These are phyloP conservation scores for Biscutella auriculata DNA, from an alignment of 441 rosid genomes.

Conservation along the genomic window DNA sequence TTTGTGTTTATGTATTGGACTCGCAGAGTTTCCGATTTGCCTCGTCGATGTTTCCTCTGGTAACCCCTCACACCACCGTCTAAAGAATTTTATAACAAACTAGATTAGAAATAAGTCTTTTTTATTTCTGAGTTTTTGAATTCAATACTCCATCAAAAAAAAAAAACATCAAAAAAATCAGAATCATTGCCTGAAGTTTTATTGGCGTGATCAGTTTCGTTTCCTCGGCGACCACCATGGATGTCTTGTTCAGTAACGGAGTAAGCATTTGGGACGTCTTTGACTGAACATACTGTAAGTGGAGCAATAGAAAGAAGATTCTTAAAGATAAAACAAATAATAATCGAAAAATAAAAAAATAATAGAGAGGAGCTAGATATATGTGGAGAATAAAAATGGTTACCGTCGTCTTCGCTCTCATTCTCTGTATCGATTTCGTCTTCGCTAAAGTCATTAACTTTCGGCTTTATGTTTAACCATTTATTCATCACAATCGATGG, in stretches of 20 bases:
- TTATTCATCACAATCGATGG: conserved; percentile 95
- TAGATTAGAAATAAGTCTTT: not conserved
- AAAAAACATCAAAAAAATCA: not conserved
- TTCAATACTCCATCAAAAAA: no score
- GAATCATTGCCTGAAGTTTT: conserved; percentile 45
- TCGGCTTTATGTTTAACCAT: conserved; percentile 88
- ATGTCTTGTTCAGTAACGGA: conserved; percentile 21
- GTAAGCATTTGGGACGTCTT: conserved; percentile 28
- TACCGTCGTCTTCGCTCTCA: conserved; percentile 95
- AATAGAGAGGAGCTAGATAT: not conserved
- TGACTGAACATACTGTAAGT: conserved; percentile 49
- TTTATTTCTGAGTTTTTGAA: not conserved
- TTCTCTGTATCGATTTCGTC: conserved; percentile 83
- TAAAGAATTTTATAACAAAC: not conserved
- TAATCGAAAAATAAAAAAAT: not conserved
- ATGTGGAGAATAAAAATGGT: not conserved
- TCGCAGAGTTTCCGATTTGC: conserved; percentile 89
- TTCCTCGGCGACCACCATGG: conserved; percentile 19
- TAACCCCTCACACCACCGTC: conserved; percentile 41
- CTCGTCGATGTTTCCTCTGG: conserved; percentile 58
- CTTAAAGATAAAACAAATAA: not conserved
- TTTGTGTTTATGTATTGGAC: conserved; percentile 78
- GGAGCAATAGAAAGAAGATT: conserved; percentile 12
- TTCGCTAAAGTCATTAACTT: conserved; percentile 76
- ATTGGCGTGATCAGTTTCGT: conserved; percentile 24